These are phyloP conservation scores for Aspergillus unguis DNA, from an alignment of 2,329 filamentous ascomycete species.

Conservation along the genomic window DNA sequence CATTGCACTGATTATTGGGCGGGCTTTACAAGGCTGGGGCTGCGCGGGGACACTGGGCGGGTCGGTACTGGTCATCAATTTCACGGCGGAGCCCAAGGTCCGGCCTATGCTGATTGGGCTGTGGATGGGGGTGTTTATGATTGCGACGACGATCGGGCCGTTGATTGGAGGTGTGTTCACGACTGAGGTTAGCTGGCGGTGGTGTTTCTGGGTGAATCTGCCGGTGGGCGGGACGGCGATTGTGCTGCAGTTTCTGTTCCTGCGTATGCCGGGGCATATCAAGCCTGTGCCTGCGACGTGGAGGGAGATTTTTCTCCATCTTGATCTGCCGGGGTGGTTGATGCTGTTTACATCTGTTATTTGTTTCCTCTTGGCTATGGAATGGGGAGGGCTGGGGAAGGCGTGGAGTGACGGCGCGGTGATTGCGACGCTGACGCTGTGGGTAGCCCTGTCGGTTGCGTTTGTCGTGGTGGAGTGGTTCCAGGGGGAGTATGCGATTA, in stretches of 20 bases:
- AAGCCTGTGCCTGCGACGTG: neutral
- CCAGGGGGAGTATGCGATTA: neutral
- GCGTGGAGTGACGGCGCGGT: neutral
- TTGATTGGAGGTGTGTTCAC: constrained; percentile 18
- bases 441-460: neutral
- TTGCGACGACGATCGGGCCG: neutral
- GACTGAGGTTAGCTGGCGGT: constrained; percentile 28
- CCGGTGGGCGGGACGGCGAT: neutral
- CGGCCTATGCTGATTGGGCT: neutral
- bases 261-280: neutral
- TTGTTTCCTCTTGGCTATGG: neutral
- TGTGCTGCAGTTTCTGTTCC: neutral
- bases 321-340: neutral
- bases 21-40: neutral
- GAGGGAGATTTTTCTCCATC: neutral
- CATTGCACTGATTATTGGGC: neutral
- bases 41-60: neutral
- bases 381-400: neutral
- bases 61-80: neutral
- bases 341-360: neutral
- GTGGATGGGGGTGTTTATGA: neutral
- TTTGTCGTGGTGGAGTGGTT: neutral
- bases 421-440: neutral
- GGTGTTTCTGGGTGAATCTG: constrained; percentile 15
- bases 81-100: neutral